phyloP scores from a whole-genome alignment of 1,139 yeast species.

The Tardiomyces blankii region DNA sequence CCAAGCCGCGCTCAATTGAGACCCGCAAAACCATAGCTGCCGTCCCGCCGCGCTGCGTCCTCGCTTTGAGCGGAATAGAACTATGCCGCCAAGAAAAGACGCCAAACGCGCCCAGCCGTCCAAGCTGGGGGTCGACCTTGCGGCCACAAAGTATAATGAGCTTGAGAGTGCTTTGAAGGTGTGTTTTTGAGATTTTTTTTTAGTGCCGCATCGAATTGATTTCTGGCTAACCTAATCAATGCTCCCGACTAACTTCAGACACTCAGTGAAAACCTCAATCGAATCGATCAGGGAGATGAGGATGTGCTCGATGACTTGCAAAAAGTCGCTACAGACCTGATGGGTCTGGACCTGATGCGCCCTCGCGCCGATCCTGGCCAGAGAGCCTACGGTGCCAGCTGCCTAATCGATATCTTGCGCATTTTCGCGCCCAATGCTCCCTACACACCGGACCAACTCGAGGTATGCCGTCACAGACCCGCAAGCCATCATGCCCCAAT shows the following conservation, averaged over 20 bases:
- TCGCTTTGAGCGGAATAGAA: too few species aligned
- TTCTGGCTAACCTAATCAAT: too few species aligned
- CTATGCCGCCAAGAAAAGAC: too few species aligned
- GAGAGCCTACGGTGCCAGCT: constrained; percentile 61
- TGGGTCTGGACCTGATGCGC: constrained; percentile 44
- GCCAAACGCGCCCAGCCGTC: background rate
- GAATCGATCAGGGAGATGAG: constrained; percentile 43
- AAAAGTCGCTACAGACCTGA: constrained; percentile 39
- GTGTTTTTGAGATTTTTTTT: too few species aligned
- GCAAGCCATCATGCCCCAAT: too few species aligned
- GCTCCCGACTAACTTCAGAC: constrained; percentile 17
- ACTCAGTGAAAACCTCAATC: constrained; percentile 51
- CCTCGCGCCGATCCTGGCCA: constrained; percentile 58
- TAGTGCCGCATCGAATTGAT: too few species aligned
- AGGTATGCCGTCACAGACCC: constrained; percentile 25
- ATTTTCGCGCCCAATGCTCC: constrained; percentile 91
- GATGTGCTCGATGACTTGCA: constrained; percentile 34
- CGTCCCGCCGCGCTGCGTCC: too few species aligned
- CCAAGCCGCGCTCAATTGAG: too few species aligned
- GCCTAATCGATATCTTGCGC: constrained; percentile 65
- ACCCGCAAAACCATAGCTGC: too few species aligned
- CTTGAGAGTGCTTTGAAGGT: background rate
- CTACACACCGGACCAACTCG: constrained; percentile 50
- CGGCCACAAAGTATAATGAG: background rate
- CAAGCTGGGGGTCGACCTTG: background rate